phyloP scores from a whole-genome alignment of 1,284 basidiomycete species.

The Trametes sp. region DNA sequence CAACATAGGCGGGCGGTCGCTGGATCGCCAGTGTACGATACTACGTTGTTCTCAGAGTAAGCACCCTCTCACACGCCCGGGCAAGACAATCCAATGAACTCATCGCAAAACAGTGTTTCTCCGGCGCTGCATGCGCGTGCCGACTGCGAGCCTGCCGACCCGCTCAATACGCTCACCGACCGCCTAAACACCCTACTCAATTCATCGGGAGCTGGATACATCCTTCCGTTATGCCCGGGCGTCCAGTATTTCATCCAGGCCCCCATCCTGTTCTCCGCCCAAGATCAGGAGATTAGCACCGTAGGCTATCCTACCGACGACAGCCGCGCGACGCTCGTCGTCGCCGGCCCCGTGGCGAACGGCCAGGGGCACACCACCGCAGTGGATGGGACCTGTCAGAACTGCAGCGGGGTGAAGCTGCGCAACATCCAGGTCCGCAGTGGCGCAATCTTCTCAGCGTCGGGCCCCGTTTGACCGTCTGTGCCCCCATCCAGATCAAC shows the following conservation, averaged over 20 bases:
- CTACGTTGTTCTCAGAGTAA: slow-evolving; percentile 22
- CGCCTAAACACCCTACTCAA: slow-evolving; percentile 73
- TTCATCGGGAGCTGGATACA: slow-evolving; percentile 69
- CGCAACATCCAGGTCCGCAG: slow-evolving; percentile 72
- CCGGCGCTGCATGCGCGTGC: slow-evolving; percentile 30
- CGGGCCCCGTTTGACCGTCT: background rate
- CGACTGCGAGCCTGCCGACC: slow-evolving; percentile 61
- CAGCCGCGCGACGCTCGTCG: slow-evolving; percentile 59
- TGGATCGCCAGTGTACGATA: background rate
- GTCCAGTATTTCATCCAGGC: slow-evolving; percentile 68
- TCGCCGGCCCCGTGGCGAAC: slow-evolving; percentile 62
- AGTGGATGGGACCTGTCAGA: slow-evolving; percentile 66
- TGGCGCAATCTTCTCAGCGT: background rate
- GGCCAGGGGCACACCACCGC: slow-evolving; percentile 74
- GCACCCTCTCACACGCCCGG: background rate
- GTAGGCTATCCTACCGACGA: slow-evolving; percentile 72
- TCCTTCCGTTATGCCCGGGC: slow-evolving; percentile 69
- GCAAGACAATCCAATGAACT: background rate
- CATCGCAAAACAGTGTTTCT: slow-evolving; percentile 8
- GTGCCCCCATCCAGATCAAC: slow-evolving; percentile 59
- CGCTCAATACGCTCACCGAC: slow-evolving; percentile 69
- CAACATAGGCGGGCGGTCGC: slow-evolving; percentile 8
- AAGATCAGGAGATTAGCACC: slow-evolving; percentile 82
- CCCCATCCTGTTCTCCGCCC: slow-evolving; percentile 68
- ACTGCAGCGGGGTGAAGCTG: slow-evolving; percentile 65